A percentile compares a stretch with the other conserved stretches of the same genome.
These are phyloP conservation scores for Extremus antarcticus DNA, from an alignment of 495 filamentous ascomycete species.

Conservation along the genomic window DNA sequence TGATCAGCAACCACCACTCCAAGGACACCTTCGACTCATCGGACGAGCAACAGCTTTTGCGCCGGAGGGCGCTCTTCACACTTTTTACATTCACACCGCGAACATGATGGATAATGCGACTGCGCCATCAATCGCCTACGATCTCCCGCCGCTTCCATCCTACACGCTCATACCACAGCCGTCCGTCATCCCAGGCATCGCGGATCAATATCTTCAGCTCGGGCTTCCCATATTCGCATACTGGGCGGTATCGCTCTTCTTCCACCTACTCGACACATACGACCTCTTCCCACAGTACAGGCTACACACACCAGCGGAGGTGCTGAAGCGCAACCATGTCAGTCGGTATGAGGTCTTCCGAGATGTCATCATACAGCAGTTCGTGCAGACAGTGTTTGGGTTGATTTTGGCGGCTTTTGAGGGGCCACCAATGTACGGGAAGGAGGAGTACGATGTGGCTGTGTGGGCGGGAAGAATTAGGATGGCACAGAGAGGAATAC, in stretches of 20 bases:
- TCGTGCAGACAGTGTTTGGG: constrained; percentile 67
- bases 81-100: background rate
- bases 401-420: constrained; percentile 53
- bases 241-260: constrained; percentile 78
- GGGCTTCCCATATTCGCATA: constrained; percentile 73
- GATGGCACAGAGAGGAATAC: constrained; percentile 56
- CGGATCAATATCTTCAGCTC: constrained; percentile 66
- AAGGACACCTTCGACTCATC: background rate
- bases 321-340: constrained; percentile 76
- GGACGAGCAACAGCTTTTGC: background rate
- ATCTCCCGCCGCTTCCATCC: constrained; percentile 65
- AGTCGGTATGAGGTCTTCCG: constrained; percentile 68
- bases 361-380: constrained; percentile 79
- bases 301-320: constrained; percentile 82
- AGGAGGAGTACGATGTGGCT: constrained; percentile 71
- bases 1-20: background rate
- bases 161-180: constrained; percentile 57
- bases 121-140: constrained; percentile 24
- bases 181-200: constrained; percentile 63
- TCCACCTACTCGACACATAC: constrained; percentile 71
- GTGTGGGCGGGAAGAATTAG: constrained; percentile 70
- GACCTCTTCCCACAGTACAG: constrained; percentile 80
- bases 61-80: background rate
- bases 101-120: constrained; percentile 34
- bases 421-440: constrained; percentile 51